A percentile compares a stretch with the other conserved stretches of the same genome.
Conservation (phyloP, 176 grass and related monocot genomes). For the Oryza punctata region DNA sequence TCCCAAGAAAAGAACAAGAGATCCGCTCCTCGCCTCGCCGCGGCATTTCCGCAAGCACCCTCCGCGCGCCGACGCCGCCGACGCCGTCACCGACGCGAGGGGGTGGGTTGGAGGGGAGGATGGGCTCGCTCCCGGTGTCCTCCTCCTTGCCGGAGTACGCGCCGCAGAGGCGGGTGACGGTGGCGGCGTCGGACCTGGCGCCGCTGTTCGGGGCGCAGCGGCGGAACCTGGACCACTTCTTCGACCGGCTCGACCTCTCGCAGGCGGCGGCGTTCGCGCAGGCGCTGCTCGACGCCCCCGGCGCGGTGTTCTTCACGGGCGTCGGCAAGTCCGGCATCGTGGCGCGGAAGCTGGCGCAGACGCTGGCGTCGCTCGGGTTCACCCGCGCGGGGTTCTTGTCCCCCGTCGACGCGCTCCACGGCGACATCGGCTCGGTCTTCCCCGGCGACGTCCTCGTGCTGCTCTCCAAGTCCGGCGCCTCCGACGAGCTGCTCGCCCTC, state of each 20-base stretch:
- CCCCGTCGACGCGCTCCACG: conserved; percentile 92
- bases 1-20: conserved; percentile 10
- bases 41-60: conserved; percentile 35
- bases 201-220: conserved; percentile 67
- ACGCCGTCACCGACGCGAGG: neutral
- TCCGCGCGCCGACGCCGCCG: neutral
- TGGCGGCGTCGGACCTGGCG: conserved; percentile 55
- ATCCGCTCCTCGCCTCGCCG: neutral
- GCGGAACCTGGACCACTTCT: conserved; percentile 75
- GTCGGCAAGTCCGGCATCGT: conserved; percentile 93
- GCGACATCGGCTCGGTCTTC: conserved; percentile 85
- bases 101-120: neutral
- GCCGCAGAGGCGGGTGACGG: neutral
- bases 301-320: conserved; percentile 91
- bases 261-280: conserved; percentile 77
- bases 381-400: conserved; percentile 69
- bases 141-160: conserved; percentile 18
- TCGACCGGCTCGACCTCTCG: conserved; percentile 69
- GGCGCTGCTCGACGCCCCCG: conserved; percentile 63
- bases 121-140: conserved; percentile 44
- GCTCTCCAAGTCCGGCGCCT: conserved; percentile 92
- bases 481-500: conserved; percentile 83
- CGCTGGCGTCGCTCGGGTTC: conserved; percentile 80
- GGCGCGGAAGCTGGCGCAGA: conserved; percentile 80
- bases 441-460: conserved; percentile 76